phyloP scores from a whole-genome alignment of 2,329 filamentous ascomycete species.

The Botrytis deweyae region DNA sequence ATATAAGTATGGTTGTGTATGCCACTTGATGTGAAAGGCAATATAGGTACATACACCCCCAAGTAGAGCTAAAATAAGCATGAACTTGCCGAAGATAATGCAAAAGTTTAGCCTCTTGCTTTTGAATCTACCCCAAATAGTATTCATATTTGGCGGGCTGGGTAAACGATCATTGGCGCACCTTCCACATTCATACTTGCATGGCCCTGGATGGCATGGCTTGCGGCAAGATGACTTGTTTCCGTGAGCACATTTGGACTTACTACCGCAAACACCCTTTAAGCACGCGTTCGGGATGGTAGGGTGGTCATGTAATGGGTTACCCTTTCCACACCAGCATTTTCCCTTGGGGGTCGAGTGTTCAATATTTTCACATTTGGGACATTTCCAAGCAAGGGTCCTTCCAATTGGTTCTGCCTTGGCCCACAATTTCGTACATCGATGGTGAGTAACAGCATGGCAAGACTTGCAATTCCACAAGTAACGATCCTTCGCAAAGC shows the following conservation, averaged over 20 bases:
- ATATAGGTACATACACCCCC: background rate
- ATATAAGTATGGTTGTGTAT: slow-evolving; percentile 23
- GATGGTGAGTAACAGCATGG: slow-evolving; percentile 24
- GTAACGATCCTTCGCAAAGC: background rate
- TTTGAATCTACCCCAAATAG: slow-evolving; percentile 19
- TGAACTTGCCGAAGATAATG: background rate
- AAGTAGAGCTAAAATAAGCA: background rate
- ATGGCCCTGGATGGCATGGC: slow-evolving; percentile 31
- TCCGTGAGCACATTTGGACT: slow-evolving; percentile 23
- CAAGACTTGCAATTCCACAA: slow-evolving; percentile 29
- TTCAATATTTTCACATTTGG: slow-evolving; percentile 9
- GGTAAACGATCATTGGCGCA: background rate
- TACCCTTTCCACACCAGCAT: slow-evolving; percentile 26
- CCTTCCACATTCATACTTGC: slow-evolving; percentile 21
- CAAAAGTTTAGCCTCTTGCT: background rate
- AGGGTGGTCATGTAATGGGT: background rate
- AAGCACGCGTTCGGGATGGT: slow-evolving; percentile 23
- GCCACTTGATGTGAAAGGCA: slow-evolving; percentile 17
- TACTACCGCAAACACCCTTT: slow-evolving; percentile 15
- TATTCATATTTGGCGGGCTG: background rate
- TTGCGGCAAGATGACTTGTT: slow-evolving; percentile 14
- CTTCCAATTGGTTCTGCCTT: background rate
- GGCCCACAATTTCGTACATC: slow-evolving; percentile 20
- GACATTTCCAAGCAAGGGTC: slow-evolving; percentile 21
- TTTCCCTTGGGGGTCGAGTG: background rate